Base-by-base conservation (phyloP, 2,329 filamentous ascomycete species). In the Diaporthe caulivora region DNA sequence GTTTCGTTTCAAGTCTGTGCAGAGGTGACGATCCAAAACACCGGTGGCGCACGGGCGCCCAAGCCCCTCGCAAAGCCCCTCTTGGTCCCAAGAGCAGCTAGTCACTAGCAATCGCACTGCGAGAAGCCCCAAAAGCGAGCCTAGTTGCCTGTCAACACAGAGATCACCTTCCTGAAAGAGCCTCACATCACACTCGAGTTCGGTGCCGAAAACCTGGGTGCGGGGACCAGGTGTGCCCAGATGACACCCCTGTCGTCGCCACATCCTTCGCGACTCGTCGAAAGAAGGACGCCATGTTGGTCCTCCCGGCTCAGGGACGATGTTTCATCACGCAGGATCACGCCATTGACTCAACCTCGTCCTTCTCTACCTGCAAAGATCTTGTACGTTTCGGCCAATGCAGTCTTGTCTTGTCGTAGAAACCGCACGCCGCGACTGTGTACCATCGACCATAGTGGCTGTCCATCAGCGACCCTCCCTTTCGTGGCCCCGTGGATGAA, bases 1-100 rank as follows among this genome's bases (percentile, higher is more conserved):
- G 62, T 67, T 67, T 67, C 62, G 62, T 67, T 53, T 67, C 62
- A 67, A 67, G 62, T 67, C 62, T 53, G 62, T 67, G 62, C 62
- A 67, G 62, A 51, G 31, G 62, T 40, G 44, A 40, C 31, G 47
- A 53, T 40, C 62, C 47, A 67, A 67, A 67, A 67, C 62, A 67
- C 62, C 62, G 47, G 62, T 67, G 62, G 62, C 62, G 62, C 62
- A 67, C 62, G 62, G 62, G 62, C 62, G 31, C 24, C 15, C 44
- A 51, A 51, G 47, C 62, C 62, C 54, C 62, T n/a, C n/a, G 13
- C 44, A 37, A 34, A 21, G 44, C 62, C 53, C 15, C 26, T 34
- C 57, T 62, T 13, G 31, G 62, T 24, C 60, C 60, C 26, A 65
- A 49, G 42, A 17, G 44, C 42, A 51, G 49, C 60, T 18, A 49